Percentiles rank a stretch among this genome's conserved stretches.
These are phyloP conservation scores for Tympanopsis confertula DNA, from an alignment of 2,329 filamentous ascomycete genomes.

Conservation along the genomic window DNA sequence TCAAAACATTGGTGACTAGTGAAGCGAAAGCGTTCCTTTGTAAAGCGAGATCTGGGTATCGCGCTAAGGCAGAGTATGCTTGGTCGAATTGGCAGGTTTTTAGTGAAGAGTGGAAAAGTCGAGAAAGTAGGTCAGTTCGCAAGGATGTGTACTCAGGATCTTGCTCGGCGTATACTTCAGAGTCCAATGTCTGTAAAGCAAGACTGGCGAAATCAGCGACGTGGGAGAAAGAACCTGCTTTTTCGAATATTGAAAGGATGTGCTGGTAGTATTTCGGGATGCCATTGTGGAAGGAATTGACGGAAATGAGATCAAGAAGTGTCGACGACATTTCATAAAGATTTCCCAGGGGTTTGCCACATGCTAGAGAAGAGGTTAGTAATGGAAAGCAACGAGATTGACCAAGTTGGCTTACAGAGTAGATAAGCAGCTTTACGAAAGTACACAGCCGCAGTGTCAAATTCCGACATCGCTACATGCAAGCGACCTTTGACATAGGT, in stretches of 20 bases:
- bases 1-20: conserved; percentile 13
- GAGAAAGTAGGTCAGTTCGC: conserved; percentile 36
- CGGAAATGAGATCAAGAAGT: conserved; percentile 39
- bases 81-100: conserved; percentile 41
- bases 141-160: conserved; percentile 15
- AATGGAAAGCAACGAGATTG: conserved; percentile 7
- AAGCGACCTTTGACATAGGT: conserved; percentile 48
- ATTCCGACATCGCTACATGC: conserved; percentile 38
- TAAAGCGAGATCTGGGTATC: conserved; percentile 37
- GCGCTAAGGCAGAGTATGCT: conserved; percentile 42
- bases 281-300: conserved; percentile 42
- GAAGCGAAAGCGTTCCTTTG: conserved; percentile 36
- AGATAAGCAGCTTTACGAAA: conserved; percentile 45
- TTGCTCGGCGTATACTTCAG: conserved; percentile 15
- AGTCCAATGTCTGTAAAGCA: conserved; percentile 29
- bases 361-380: not conserved
- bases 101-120: conserved; percentile 45
- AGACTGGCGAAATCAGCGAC: conserved; percentile 45
- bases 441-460: conserved; percentile 37
- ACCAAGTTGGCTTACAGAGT: conserved; percentile 27
- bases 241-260: conserved; percentile 43
- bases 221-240: conserved; percentile 37
- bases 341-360: not conserved
- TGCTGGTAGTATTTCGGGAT: conserved; percentile 47
- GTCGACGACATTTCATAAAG: conserved; percentile 27